These are phyloP conservation scores for Starmerella potacharoeniae DNA, from an alignment of 805 yeast genomes.

Conservation along the genomic window DNA sequence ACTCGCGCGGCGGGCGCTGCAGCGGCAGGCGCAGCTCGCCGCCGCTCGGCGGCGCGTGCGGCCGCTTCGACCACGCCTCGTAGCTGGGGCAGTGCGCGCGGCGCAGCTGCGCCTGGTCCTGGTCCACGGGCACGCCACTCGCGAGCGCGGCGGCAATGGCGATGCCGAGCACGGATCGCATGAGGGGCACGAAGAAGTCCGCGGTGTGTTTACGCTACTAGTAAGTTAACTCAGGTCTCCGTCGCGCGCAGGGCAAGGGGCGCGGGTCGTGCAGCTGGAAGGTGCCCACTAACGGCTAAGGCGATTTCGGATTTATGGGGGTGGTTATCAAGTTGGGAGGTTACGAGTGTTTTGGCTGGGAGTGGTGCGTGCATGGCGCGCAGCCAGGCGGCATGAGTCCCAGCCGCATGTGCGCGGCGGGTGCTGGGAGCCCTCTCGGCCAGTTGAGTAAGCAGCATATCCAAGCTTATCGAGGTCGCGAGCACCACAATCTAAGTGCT, in stretches of 20 bases:
- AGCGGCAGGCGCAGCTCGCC: conserved; percentile 52
- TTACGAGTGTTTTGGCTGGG: background rate
- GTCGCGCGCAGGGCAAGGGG: background rate
- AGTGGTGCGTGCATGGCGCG: no score
- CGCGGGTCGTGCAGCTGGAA: background rate
- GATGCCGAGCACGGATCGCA: background rate
- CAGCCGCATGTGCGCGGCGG: background rate
- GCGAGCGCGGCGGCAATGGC: background rate
- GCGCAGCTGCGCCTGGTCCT: background rate
- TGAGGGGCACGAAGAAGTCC: background rate
- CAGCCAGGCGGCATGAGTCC: no score
- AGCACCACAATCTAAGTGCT: background rate
- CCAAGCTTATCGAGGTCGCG: background rate
- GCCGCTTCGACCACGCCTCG: conserved; percentile 42
- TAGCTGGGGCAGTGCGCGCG: conserved; percentile 45
- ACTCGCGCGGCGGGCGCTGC: conserved; percentile 61
- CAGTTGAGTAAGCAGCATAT: background rate
- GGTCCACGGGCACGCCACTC: background rate
- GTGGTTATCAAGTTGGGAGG: background rate
- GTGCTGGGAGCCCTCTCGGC: background rate
- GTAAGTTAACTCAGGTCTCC: no score
- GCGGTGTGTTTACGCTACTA: background rate
- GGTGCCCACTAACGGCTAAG: background rate
- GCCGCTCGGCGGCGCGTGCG: conserved; percentile 46
- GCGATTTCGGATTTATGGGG: background rate